phyloP scores from a whole-genome alignment of 2,329 filamentous ascomycete species.

The Ciborinia camelliae region DNA sequence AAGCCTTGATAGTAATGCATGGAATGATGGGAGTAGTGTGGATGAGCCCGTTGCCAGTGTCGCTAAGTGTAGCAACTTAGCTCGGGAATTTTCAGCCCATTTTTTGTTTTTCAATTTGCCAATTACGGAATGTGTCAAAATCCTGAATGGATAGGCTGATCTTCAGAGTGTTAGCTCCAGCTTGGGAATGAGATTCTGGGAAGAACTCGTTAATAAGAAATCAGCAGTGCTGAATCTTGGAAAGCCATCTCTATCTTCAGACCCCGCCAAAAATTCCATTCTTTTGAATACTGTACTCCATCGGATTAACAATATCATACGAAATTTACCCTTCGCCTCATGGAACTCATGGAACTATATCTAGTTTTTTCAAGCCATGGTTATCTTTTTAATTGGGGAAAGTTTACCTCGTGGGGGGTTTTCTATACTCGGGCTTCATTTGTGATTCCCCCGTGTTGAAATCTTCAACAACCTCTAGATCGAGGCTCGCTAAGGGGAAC shows the following conservation, averaged over 20 bases:
- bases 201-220: no score
- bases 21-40: background rate
- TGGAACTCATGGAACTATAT: background rate
- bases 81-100: background rate
- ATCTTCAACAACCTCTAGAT: background rate
- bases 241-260: no score
- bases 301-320: background rate
- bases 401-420: background rate
- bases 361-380: background rate
- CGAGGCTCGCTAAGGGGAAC: background rate
- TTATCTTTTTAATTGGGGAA: background rate
- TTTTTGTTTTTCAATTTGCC: background rate
- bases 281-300: background rate
- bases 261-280: no score
- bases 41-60: background rate
- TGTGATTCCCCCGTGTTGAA: background rate
- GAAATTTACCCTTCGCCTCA: background rate
- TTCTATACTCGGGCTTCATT: no score
- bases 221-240: no score
- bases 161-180: background rate
- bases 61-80: background rate
- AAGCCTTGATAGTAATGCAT: background rate
- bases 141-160: no score
- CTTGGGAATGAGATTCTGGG: background rate
- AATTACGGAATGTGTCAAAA: background rate